A percentile compares a stretch with the other conserved stretches of the same genome.
Evolutionary conservation across 371 early-diverging fungal genomes (phyloP).

Genomic region (Smittium culicis): DNA sequence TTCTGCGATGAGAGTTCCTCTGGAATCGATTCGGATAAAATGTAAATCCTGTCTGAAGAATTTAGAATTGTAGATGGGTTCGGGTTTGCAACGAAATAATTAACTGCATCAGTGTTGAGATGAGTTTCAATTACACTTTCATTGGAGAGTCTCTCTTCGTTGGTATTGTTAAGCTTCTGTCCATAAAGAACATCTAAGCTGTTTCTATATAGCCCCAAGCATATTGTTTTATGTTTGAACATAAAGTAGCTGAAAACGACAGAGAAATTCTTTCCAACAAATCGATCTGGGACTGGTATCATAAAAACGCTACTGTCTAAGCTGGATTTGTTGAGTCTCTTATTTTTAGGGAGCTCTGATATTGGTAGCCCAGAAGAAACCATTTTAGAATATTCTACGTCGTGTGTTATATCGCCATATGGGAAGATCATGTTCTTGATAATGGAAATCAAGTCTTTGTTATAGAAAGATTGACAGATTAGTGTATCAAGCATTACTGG

Average conservation of each 20-base stretch:
- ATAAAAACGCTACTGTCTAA: conserved; percentile 23
- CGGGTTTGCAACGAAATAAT: conserved; percentile 30
- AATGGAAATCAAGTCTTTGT: conserved; percentile 35
- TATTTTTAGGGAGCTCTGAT: background rate
- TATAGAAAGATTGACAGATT: conserved; percentile 46
- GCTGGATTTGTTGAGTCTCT: conserved; percentile 5
- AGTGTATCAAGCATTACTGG: conserved; percentile 48
- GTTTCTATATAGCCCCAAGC: conserved; percentile 42
- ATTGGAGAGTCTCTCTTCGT: conserved; percentile 33
- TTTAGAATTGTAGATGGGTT: conserved; percentile 11
- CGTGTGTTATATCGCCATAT: conserved; percentile 23
- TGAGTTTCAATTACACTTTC: conserved; percentile 31
- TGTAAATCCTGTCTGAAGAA: conserved; percentile 7
- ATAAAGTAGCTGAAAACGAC: conserved; percentile 30
- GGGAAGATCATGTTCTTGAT: conserved; percentile 35
- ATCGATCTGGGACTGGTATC: conserved; percentile 24
- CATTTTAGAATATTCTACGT: conserved; percentile 23
- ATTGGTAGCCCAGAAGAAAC: conserved; percentile 21
- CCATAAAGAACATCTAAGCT: conserved; percentile 32
- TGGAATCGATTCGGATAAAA: background rate
- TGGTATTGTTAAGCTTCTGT: conserved; percentile 33
- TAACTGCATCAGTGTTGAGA: background rate
- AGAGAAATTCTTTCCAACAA: conserved; percentile 28
- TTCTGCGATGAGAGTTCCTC: no score
- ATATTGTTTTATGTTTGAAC: conserved; percentile 28